phyloP scores from a whole-genome alignment of 305 asterid genomes.

The Plantago lanceolata region DNA sequence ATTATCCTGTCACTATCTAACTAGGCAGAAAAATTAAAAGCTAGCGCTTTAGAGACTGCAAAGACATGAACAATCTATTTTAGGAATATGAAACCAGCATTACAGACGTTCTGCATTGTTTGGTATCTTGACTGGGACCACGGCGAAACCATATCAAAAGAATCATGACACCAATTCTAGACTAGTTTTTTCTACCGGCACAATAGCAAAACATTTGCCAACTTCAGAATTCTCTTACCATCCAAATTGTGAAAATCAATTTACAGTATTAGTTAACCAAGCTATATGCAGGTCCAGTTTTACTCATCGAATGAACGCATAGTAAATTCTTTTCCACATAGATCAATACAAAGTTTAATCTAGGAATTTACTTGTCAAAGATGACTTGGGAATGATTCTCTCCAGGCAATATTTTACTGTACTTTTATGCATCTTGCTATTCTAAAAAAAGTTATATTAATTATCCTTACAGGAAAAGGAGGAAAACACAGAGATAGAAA shows the following conservation, averaged over 20 bases:
- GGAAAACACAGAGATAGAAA: neutral
- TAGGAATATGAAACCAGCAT: neutral
- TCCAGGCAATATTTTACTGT: neutral
- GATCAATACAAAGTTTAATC: no score
- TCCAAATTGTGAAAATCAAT: no score
- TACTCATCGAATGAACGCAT: no score
- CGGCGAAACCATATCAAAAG: neutral
- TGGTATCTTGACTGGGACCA: neutral
- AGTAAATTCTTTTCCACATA: no score
- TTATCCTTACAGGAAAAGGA: neutral
- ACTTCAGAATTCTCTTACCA: neutral
- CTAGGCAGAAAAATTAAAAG: neutral
- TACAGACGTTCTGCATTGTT: neutral
- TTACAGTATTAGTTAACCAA: no score
- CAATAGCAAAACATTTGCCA: neutral
- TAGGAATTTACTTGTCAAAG: no score
- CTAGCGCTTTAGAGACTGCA: neutral
- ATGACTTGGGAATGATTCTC: no score
- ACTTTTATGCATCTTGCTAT: neutral
- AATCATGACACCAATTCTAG: neutral
- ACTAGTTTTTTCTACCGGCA: neutral
- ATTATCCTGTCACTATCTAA: neutral
- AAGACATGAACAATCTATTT: no score
- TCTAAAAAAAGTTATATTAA: neutral
- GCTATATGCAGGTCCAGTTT: no score